A percentile compares a stretch with the other conserved stretches of the same genome.
Conservation (phyloP, 768 basidiomycete species). For the Infundibulicybe gibba region DNA sequence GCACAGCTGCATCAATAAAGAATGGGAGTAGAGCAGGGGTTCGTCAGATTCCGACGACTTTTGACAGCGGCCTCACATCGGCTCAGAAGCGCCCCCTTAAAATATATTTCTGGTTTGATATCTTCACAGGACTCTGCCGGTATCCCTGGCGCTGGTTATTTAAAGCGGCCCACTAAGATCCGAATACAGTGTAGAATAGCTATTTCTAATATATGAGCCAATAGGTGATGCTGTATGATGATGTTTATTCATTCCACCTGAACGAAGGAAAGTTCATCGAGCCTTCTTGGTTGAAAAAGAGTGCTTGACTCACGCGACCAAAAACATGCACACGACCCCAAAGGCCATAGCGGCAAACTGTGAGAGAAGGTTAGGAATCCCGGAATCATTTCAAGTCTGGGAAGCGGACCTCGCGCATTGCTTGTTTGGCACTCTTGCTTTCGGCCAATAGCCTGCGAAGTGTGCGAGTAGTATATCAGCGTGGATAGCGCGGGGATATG, state of each 20-base stretch:
- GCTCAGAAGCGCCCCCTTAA: no score
- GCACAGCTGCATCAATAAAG: no score
- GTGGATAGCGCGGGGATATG: no score
- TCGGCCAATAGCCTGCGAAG: slow-evolving; percentile 63
- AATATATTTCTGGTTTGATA: no score
- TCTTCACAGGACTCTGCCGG: no score
- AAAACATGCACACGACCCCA: slow-evolving; percentile 88
- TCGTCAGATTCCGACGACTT: no score
- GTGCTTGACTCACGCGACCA: slow-evolving; percentile 73
- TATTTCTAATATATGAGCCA: background rate
- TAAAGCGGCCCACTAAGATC: no score
- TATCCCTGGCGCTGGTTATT: no score
- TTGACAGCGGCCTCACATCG: no score
- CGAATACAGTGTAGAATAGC: no score
- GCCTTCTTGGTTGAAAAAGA: background rate
- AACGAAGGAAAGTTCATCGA: slow-evolving; percentile 1
- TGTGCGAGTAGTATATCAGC: no score
- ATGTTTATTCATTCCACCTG: slow-evolving; percentile 75
- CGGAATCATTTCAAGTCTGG: slow-evolving; percentile 3
- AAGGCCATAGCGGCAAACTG: slow-evolving; percentile 92
- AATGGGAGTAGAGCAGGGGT: no score
- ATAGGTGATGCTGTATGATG: slow-evolving; percentile 10
- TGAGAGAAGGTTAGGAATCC: slow-evolving; percentile 10
- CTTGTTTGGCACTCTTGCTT: slow-evolving; percentile 84
- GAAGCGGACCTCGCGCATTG: slow-evolving; percentile 77